Conservation (phyloP, 257 asterid species). For the Pogostemon cablin region DNA sequence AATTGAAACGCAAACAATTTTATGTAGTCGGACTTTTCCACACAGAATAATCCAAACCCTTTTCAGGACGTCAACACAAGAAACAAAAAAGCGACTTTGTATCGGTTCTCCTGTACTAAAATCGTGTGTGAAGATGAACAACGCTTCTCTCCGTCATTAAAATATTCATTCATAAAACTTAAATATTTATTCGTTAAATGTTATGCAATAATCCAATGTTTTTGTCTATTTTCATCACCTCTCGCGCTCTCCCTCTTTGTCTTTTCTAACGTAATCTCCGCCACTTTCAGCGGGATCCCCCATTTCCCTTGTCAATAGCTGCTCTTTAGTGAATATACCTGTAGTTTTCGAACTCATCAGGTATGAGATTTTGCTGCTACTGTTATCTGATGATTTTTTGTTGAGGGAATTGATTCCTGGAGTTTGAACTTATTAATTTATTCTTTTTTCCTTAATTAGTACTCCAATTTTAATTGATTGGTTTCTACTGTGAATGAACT, state of each 20-base stretch:
- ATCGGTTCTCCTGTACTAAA: too few species aligned
- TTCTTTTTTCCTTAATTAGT: background rate
- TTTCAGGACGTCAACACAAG: too few species aligned
- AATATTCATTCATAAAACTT: too few species aligned
- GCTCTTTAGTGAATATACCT: conserved; percentile 21
- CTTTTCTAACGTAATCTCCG: conserved; percentile 40
- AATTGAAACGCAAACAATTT: too few species aligned
- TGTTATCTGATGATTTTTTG: background rate
- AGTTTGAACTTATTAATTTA: background rate
- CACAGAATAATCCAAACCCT: too few species aligned
- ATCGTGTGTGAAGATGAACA: too few species aligned
- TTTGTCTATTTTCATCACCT: conserved; percentile 26
- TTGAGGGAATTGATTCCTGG: background rate
- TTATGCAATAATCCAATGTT: conserved; percentile 49
- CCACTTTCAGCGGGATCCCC: conserved; percentile 41
- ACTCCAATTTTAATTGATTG: background rate
- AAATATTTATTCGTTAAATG: conserved; percentile 42
- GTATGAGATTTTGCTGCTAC: conserved; percentile 21
- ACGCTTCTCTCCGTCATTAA: too few species aligned
- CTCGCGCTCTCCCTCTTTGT: conserved; percentile 27
- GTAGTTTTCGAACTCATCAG: conserved; percentile 15
- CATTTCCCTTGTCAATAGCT: conserved; percentile 30
- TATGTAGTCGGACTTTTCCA: too few species aligned
- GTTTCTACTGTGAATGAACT: conserved; percentile 26
- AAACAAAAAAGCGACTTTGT: too few species aligned